Evolutionary conservation across 345 rosid species (phyloP), one percentile per base, ranked within the genome.

Genomic region (Trapa incisa): DNA sequence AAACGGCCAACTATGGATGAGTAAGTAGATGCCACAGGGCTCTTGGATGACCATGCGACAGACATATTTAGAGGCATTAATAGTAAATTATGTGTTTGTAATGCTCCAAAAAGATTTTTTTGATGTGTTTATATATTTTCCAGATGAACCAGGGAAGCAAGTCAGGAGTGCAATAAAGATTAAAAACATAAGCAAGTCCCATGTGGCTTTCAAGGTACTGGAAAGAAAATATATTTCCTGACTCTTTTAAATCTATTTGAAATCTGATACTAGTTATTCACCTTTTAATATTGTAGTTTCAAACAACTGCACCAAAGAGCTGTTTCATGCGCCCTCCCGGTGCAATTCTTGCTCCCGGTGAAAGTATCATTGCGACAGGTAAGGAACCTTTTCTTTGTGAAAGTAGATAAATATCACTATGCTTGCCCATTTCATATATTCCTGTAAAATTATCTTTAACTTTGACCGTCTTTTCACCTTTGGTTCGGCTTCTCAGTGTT

Each of bases 291-390:
- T 63, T 78, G 73, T 72, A 95, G 98, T 95, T 95, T 78, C 99
- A 95, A 87, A 95, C 99, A 37, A 95, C 96, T 50, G 96, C 90
- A 32, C 99, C 98, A 0, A 95, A 95, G 79, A 95, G 99, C 82
- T 95, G 99, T 76, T 95, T 89, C 80, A 95, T 95, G 99, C 96
- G 99, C 53, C 99, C 99, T 43, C 96, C 98, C 0, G 99, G 96
- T 45, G 96, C 94, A 50, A 78, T 95, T 78, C 97, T 95, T 78
- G 77, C 94, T 65, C 98, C 99, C 33, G 88, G 98, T 29, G 96
- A 95, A 80, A 85, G 85, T 74, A 68, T 95, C 66, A 78, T 91
- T 3, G 98, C 97, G 5, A 95, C 96, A 45, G 99, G 97, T 95
- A 84, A 65, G 57, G 57, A 66, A 41, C 47, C 72, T 10, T 66